Conservation (phyloP, 2,329 filamentous ascomycete genomes). For the Clonostachys rosea region DNA sequence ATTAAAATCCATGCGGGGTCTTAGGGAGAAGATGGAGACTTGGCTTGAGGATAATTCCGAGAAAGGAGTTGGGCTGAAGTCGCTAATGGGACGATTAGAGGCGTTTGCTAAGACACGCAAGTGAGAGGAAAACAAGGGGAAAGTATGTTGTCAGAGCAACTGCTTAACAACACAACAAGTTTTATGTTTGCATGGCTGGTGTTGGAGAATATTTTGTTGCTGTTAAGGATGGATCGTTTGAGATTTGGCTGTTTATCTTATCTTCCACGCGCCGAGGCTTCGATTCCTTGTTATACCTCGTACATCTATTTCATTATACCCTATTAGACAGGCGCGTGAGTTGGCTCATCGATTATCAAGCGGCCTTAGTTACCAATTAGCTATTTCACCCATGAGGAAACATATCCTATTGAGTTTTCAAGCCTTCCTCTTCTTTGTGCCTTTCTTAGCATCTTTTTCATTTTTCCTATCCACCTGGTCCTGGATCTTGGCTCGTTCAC, state of each 20-base stretch:
- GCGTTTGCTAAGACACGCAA: slow-evolving; percentile 31
- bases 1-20: slow-evolving; percentile 59
- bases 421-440: slow-evolving; percentile 12
- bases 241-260: not conserved
- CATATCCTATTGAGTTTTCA: not conserved
- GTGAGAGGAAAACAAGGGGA: slow-evolving; percentile 3
- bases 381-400: not conserved
- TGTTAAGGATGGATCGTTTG: not conserved
- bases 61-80: slow-evolving; percentile 71
- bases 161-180: no score
- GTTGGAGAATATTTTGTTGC: not conserved
- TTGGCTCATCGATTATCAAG: no score
- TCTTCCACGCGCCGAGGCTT: no score
- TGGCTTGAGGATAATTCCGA: slow-evolving; percentile 82
- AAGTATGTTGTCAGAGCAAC: no score
- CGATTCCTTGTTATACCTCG: not conserved
- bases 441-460: slow-evolving; percentile 47
- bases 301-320: not conserved
- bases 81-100: slow-evolving; percentile 61
- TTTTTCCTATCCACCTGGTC: slow-evolving; percentile 75
- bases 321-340: no score
- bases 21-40: slow-evolving; percentile 75
- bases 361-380: no score
- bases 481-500: slow-evolving; percentile 70
- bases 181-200: no score